Base-by-base conservation (phyloP, 164 flowering plant genomes). In the Vitis amurensis region DNA sequence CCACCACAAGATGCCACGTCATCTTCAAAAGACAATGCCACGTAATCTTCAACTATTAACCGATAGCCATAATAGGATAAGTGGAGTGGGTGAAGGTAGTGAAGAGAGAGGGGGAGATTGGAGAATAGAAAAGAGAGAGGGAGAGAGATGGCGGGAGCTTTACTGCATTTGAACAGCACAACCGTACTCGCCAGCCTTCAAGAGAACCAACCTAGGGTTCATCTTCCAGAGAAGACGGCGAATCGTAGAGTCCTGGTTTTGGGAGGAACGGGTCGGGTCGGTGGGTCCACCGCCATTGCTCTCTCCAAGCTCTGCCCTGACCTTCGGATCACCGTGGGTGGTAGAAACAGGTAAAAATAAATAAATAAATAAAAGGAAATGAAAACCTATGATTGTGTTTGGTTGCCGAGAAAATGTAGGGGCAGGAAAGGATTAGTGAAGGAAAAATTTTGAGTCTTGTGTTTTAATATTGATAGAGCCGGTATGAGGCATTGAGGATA, bases 261-360 rank as follows among this genome's bases (percentile, higher is more conserved):
- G 57, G 98, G 98, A 19, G 98, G 97, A 13, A 92, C 98, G 1
- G 98, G 98, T 5, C 86, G 98, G 78, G 97, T 94, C 29, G 98
- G 98, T 1, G 99, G 97, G 2, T 92, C 99, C 48, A 91, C 97
- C 11, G 97, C 96, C 61, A 53, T 75, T 44, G 93, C 97, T 67
- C 97, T 94, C 55, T 86, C 95, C 76, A 83, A 83, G 63, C 71
- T 91, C 76, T 84, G 81, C 53, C 94, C 99, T 9, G 83, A 84
- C 63, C 91, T 92, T 62, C 88, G 75, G 11, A 74, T 92, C 73
- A 55, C 88, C 58, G 66, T 94, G 51, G 97, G 76, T 15, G 97
- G 97, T 17, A 78, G 99, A 49, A 91, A 92, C 82, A 82, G 94
- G 98, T 94, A 23, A 27, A 37, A 1, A 0, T 11, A 11, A 37